A percentile compares a stretch with the other conserved stretches of the same genome.
Evolutionary conservation across 352 stramenopile genomes (phyloP).

Genomic region (Discostella stelligera): DNA sequence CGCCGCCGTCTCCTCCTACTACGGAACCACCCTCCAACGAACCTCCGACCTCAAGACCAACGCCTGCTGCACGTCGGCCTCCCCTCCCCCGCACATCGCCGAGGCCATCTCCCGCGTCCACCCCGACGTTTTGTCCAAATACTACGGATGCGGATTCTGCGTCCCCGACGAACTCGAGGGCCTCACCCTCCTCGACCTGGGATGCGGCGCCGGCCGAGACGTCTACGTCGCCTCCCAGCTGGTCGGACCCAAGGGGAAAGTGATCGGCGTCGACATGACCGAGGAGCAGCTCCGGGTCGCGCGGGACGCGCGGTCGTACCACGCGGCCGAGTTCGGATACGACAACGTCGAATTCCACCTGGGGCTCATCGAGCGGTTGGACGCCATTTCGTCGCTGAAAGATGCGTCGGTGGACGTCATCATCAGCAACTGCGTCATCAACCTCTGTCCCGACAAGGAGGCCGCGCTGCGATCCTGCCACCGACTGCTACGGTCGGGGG

Average conservation of each 20-base stretch:
- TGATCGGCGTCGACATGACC: slow-evolving; percentile 90
- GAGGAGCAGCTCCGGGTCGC: slow-evolving; percentile 86
- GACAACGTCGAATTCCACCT: slow-evolving; percentile 87
- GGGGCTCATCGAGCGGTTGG: slow-evolving; percentile 88
- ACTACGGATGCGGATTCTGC: slow-evolving; percentile 86
- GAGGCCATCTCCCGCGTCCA: slow-evolving; percentile 83
- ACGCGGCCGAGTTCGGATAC: slow-evolving; percentile 85
- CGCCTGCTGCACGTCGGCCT: slow-evolving; percentile 73
- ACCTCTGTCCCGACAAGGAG: slow-evolving; percentile 89
- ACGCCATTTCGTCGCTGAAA: slow-evolving; percentile 80
- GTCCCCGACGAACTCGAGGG: slow-evolving; percentile 81
- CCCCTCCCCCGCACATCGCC: slow-evolving; percentile 68
- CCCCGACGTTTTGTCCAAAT: slow-evolving; percentile 77
- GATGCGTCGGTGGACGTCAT: slow-evolving; percentile 87
- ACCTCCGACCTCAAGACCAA: slow-evolving; percentile 82
- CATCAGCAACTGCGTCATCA: slow-evolving; percentile 91
- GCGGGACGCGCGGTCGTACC: slow-evolving; percentile 78
- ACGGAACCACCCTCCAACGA: slow-evolving; percentile 74
- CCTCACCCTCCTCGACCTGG: slow-evolving; percentile 86
- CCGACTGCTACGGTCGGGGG: slow-evolving; percentile 85
- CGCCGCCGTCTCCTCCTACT: slow-evolving; percentile 68
- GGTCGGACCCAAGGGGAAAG: slow-evolving; percentile 82
- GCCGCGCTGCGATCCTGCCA: slow-evolving; percentile 86
- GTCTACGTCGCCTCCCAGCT: slow-evolving; percentile 87
- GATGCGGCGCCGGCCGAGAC: slow-evolving; percentile 87